Evolutionary conservation across 352 stramenopile species (phyloP).

Genomic region (Phytophthora kernoviae): DNA sequence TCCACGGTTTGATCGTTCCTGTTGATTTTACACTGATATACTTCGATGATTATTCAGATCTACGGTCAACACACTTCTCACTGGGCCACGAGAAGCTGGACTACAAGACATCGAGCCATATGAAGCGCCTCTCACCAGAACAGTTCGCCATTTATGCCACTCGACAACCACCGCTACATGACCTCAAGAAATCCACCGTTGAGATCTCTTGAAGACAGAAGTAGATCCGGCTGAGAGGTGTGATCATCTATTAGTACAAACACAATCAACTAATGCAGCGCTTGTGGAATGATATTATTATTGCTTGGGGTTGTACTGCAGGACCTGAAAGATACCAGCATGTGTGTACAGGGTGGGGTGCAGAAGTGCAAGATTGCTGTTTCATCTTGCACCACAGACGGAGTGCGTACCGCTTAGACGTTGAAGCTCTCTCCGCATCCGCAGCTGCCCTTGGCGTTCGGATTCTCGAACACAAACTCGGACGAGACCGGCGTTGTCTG

Average conservation of each 20-base stretch:
- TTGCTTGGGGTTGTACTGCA: slow-evolving; percentile 20
- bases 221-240: not conserved
- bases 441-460: slow-evolving; percentile 99
- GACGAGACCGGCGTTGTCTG: slow-evolving; percentile 96
- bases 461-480: slow-evolving; percentile 99
- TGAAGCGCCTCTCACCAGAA: slow-evolving; percentile 49
- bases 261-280: slow-evolving; percentile 4
- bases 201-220: slow-evolving; percentile 53
- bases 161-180: slow-evolving; percentile 48
- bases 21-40: slow-evolving; percentile 6
- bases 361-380: slow-evolving; percentile 11
- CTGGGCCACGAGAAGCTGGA: slow-evolving; percentile 68
- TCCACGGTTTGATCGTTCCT: slow-evolving; percentile 3
- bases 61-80: slow-evolving; percentile 77
- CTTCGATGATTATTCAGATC: slow-evolving; percentile 40
- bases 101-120: slow-evolving; percentile 79
- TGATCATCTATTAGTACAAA: not conserved
- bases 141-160: slow-evolving; percentile 65
- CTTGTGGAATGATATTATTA: slow-evolving; percentile 47
- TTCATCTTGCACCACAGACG: slow-evolving; percentile 7
- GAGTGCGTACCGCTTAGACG: slow-evolving; percentile 73
- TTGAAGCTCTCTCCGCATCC: slow-evolving; percentile 99
- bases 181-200: slow-evolving; percentile 73
- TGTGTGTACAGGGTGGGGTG: slow-evolving; percentile 10
- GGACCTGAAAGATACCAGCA: slow-evolving; percentile 10